A percentile compares a stretch with the other conserved stretches of the same genome.
phyloP scores from a whole-genome alignment of 169 alveolate species.

The Plasmodium adleri region DNA sequence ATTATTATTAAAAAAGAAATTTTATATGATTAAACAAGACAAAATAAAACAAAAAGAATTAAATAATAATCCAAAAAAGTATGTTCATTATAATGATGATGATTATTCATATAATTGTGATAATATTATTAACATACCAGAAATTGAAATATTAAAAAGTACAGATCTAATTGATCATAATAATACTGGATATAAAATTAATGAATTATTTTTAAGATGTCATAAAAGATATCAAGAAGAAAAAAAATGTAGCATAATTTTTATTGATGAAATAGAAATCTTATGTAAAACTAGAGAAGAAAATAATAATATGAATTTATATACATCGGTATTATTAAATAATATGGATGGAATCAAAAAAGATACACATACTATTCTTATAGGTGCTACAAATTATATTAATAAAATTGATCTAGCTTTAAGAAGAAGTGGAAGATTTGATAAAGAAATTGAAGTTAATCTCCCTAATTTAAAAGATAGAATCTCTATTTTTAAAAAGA shows the following conservation, averaged over 20 bases:
- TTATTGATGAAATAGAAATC: constrained; percentile 87
- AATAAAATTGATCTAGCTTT: constrained; percentile 94
- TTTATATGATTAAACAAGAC: background rate
- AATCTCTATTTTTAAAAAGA: constrained; percentile 86
- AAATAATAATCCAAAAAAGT: background rate
- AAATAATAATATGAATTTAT: constrained; percentile 27
- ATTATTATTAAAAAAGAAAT: constrained; percentile 70
- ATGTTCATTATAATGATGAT: background rate
- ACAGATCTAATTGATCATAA: constrained; percentile 58
- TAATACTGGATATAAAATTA: constrained; percentile 51
- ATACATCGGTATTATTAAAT: constrained; percentile 46
- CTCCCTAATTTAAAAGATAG: constrained; percentile 95
- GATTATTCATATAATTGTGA: background rate
- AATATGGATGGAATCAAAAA: constrained; percentile 72
- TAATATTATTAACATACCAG: constrained; percentile 32
- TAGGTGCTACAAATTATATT: constrained; percentile 95
- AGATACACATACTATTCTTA: constrained; percentile 81
- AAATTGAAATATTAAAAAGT: constrained; percentile 60
- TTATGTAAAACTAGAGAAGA: constrained; percentile 80
- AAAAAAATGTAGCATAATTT: constrained; percentile 75
- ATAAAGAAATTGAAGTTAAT: constrained; percentile 94
- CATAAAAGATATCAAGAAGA: constrained; percentile 65
- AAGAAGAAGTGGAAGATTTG: constrained; percentile 98
- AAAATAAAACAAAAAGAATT: background rate
- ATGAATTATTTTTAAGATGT: constrained; percentile 60